A percentile compares a stretch with the other conserved stretches of the same genome.
Evolutionary conservation across 208 protist species (phyloP).

Genomic region (Acanthamoeba sp.): DNA sequence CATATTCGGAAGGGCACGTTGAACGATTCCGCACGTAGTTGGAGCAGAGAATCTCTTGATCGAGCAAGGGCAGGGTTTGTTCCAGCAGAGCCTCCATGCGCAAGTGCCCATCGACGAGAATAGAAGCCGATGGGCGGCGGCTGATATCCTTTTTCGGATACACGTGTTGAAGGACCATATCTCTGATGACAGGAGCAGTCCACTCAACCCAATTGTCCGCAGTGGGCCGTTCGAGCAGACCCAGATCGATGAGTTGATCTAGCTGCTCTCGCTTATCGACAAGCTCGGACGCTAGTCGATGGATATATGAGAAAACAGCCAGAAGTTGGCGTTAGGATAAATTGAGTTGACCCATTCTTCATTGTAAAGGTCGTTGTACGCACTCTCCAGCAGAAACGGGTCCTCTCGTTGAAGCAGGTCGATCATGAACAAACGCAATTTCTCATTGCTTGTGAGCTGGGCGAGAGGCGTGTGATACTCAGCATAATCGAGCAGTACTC

Average conservation of each 20-base stretch:
- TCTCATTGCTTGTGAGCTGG: not conserved
- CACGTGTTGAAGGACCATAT: constrained; percentile 53
- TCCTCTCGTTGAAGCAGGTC: constrained; percentile 56
- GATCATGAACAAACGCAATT: constrained; percentile 44
- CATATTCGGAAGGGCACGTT: constrained; percentile 71
- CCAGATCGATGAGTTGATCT: constrained; percentile 45
- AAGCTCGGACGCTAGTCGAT: constrained; percentile 37
- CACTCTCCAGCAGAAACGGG: constrained; percentile 16
- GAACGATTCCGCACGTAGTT: constrained; percentile 68
- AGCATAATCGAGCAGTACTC: constrained; percentile 14
- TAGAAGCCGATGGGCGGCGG: not conserved
- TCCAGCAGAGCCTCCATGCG: constrained; percentile 50
- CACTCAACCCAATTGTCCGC: constrained; percentile 55
- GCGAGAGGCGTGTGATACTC: not conserved
- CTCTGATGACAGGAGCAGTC: constrained; percentile 68
- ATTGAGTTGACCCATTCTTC: no score
- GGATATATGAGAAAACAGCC: constrained; percentile 27
- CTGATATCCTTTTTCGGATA: constrained; percentile 42
- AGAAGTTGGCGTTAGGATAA: not conserved
- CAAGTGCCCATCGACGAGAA: constrained; percentile 12
- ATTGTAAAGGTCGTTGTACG: no score
- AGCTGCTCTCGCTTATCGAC: constrained; percentile 51
- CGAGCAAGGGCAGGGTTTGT: constrained; percentile 68
- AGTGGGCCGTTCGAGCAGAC: constrained; percentile 33
- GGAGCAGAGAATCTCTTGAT: constrained; percentile 69